Evolutionary conservation across 495 filamentous ascomycete species (phyloP).

Genomic region (Umbilicaria muhlenbergii): DNA sequence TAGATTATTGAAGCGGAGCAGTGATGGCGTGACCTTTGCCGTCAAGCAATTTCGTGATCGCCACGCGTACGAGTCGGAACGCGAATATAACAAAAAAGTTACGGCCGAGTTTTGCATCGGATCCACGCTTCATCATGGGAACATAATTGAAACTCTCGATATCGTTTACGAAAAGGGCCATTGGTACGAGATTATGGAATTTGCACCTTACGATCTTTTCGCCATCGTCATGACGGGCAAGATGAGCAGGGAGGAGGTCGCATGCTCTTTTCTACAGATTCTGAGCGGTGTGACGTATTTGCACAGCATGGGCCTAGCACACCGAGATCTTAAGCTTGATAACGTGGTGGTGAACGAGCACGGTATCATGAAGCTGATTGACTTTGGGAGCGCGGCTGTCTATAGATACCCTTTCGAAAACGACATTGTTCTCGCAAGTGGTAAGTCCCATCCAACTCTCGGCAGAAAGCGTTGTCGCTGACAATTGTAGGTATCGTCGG

Average conservation of each 20-base stretch:
- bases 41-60: conserved; percentile 93
- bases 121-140: conserved; percentile 91
- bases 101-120: conserved; percentile 99
- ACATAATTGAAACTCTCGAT: conserved; percentile 95
- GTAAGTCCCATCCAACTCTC: conserved; percentile 33
- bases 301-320: conserved; percentile 88
- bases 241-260: conserved; percentile 84
- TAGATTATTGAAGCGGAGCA: conserved; percentile 79
- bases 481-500: conserved; percentile 68
- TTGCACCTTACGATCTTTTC: conserved; percentile 93
- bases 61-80: conserved; percentile 84
- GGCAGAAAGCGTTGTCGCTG: conserved; percentile 9
- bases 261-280: conserved; percentile 87
- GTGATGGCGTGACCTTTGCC: conserved; percentile 83
- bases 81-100: conserved; percentile 95
- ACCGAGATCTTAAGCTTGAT: conserved; percentile 93
- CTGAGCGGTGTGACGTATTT: conserved; percentile 93
- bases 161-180: conserved; percentile 88
- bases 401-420: conserved; percentile 96
- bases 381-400: conserved; percentile 95
- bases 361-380: conserved; percentile 99
- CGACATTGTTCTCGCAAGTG: conserved; percentile 70
- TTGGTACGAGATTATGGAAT: conserved; percentile 99
- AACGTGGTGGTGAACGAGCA: conserved; percentile 95
- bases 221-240: conserved; percentile 99